These are phyloP conservation scores for Cordyceps militaris DNA, from an alignment of 2,329 filamentous ascomycete genomes.

Conservation along the genomic window DNA sequence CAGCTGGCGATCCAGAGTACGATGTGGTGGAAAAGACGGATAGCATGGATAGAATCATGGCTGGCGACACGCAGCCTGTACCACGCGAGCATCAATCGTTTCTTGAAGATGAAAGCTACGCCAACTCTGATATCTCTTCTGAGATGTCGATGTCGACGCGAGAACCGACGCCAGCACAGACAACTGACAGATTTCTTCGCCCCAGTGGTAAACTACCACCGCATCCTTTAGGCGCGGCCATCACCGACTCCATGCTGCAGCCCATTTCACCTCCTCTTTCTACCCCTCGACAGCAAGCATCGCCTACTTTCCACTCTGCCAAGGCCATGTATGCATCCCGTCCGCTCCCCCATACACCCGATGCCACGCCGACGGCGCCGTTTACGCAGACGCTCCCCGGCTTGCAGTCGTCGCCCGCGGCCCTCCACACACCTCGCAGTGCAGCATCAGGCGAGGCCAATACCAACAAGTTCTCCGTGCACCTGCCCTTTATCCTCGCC, in stretches of 20 bases:
- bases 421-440: conserved; percentile 28
- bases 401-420: neutral
- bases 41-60: conserved; percentile 40
- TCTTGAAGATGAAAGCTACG: conserved; percentile 43
- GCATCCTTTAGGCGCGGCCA: conserved; percentile 27
- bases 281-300: conserved; percentile 7
- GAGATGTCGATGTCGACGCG: conserved; percentile 55
- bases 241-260: conserved; percentile 4
- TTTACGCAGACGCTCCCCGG: conserved; percentile 23
- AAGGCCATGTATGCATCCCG: conserved; percentile 22
- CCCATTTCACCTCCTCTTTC: conserved; percentile 10
- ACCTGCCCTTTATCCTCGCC: conserved; percentile 73
- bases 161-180: conserved; percentile 28
- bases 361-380: conserved; percentile 38
- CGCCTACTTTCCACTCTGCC: conserved; percentile 1
- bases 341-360: conserved; percentile 43
- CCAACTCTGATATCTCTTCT: conserved; percentile 54
- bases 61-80: conserved; percentile 27
- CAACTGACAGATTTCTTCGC: conserved; percentile 1
- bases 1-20: conserved; percentile 25
- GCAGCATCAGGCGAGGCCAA: conserved; percentile 20
- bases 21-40: conserved; percentile 48
- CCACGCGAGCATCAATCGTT: conserved; percentile 35
- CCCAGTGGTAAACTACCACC: conserved; percentile 24
- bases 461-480: conserved; percentile 41